phyloP scores from a whole-genome alignment of 129 eudicot genomes.

The Ambrosia trifida region DNA sequence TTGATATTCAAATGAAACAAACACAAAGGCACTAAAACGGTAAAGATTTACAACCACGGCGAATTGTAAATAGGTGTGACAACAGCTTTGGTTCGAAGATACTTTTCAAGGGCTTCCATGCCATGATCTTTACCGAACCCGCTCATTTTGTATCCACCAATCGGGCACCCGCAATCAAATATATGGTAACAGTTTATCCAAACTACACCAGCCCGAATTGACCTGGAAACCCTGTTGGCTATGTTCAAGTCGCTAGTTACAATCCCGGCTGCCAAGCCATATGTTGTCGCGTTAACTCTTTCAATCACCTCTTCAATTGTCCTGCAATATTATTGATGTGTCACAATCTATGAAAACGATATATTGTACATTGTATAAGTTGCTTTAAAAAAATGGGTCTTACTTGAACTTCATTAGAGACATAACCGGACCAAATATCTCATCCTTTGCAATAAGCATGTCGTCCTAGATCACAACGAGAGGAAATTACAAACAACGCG shows the following conservation, averaged over 20 bases:
- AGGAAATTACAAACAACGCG: not conserved
- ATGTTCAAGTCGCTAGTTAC: slow-evolving; percentile 72
- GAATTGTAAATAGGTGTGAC: slow-evolving; percentile 70
- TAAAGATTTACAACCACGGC: slow-evolving; percentile 67
- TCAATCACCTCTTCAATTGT: slow-evolving; percentile 74
- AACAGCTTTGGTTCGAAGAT: slow-evolving; percentile 62
- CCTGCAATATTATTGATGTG: slow-evolving; percentile 30
- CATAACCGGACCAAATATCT: slow-evolving; percentile 90
- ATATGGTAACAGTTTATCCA: slow-evolving; percentile 56
- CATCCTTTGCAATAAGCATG: slow-evolving; percentile 76
- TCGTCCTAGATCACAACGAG: slow-evolving; percentile 50
- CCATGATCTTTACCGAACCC: slow-evolving; percentile 77
- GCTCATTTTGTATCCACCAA: slow-evolving; percentile 76
- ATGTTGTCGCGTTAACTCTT: slow-evolving; percentile 59
- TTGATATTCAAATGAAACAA: not conserved
- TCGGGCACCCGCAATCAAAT: slow-evolving; percentile 59
- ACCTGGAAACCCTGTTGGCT: slow-evolving; percentile 77
- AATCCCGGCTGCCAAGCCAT: slow-evolving; percentile 84
- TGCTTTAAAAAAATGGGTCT: slow-evolving; percentile 14
- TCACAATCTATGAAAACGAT: not conserved
- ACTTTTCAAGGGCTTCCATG: slow-evolving; percentile 56
- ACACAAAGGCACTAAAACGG: not conserved
- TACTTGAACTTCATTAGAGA: slow-evolving; percentile 82
- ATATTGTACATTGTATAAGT: not conserved
- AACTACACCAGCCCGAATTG: slow-evolving; percentile 56